A percentile compares a stretch with the other conserved stretches of the same genome.
phyloP scores from a whole-genome alignment of 768 basidiomycete genomes.

The Russula foetens region DNA sequence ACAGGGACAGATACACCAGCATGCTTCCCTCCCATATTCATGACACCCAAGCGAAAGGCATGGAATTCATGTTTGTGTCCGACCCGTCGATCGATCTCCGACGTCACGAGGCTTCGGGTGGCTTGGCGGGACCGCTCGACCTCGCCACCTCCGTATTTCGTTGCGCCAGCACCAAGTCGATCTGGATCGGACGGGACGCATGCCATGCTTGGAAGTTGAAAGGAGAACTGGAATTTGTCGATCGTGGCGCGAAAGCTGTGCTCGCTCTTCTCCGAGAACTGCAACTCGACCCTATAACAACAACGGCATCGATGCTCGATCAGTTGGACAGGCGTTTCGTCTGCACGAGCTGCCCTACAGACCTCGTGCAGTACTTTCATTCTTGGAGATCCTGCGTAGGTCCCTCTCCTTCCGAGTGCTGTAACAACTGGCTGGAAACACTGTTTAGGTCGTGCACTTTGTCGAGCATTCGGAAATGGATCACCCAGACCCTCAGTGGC shows the following conservation, averaged over 20 bases:
- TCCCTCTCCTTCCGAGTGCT: background rate
- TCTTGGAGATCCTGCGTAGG: conserved; percentile 12
- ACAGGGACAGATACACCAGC: background rate
- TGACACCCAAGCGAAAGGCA: background rate
- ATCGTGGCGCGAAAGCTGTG: conserved; percentile 1
- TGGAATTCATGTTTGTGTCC: conserved; percentile 5
- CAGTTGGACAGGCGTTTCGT: background rate
- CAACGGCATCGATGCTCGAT: conserved; percentile 3
- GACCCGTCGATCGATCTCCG: conserved; percentile 1
- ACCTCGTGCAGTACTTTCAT: background rate
- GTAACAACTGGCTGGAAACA: background rate
- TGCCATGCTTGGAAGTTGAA: conserved; percentile 16
- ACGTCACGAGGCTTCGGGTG: background rate
- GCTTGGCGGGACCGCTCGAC: conserved; percentile 13
- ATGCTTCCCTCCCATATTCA: background rate
- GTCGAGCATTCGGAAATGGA: background rate
- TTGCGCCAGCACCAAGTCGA: background rate
- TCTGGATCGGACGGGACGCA: conserved; percentile 11
- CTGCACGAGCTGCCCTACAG: background rate
- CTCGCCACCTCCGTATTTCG: conserved; percentile 13
- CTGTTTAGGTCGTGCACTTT: conserved; percentile 3
- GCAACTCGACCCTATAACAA: background rate
- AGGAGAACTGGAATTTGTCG: background rate
- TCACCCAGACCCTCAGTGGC: conserved; percentile 3
- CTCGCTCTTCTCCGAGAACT: background rate